phyloP scores from a whole-genome alignment of 1,284 basidiomycete species.

The Heterobasidion parviporum region DNA sequence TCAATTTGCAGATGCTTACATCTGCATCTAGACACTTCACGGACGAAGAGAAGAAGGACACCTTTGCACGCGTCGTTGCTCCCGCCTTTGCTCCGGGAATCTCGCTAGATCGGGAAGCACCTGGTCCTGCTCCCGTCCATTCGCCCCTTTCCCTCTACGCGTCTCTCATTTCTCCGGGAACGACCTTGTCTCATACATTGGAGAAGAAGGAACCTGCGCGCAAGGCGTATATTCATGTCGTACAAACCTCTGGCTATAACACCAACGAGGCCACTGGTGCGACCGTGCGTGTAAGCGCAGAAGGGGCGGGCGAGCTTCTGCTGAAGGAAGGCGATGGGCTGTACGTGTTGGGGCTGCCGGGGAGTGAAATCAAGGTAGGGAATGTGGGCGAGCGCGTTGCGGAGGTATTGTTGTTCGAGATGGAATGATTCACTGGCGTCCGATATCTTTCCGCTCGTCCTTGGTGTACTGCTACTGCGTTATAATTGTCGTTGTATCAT shows the following conservation, averaged over 20 bases:
- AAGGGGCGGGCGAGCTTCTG: slow-evolving; percentile 29
- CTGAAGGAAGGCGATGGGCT: slow-evolving; percentile 65
- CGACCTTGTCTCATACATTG: slow-evolving; percentile 43
- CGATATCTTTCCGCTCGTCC: background rate
- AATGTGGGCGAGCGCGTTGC: slow-evolving; percentile 53
- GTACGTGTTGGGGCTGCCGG: slow-evolving; percentile 45
- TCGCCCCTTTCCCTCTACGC: slow-evolving; percentile 56
- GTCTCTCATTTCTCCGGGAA: slow-evolving; percentile 52
- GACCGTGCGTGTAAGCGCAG: slow-evolving; percentile 26
- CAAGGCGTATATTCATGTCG: slow-evolving; percentile 63
- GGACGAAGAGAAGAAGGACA: slow-evolving; percentile 72
- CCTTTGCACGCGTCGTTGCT: slow-evolving; percentile 63
- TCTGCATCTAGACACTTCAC: slow-evolving; percentile 49
- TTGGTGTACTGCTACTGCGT: background rate
- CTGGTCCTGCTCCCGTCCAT: slow-evolving; percentile 71
- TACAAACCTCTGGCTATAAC: slow-evolving; percentile 77
- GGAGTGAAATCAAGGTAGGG: slow-evolving; percentile 40
- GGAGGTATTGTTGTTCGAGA: slow-evolving; percentile 70
- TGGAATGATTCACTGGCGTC: slow-evolving; percentile 28
- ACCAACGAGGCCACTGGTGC: slow-evolving; percentile 40
- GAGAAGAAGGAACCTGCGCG: slow-evolving; percentile 1
- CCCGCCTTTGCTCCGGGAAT: slow-evolving; percentile 54
- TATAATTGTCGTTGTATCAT: no score
- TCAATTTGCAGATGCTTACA: background rate
- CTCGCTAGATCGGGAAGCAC: slow-evolving; percentile 48